Conservation (phyloP, 768 basidiomycete species). For the Pisolithus orientalis region DNA sequence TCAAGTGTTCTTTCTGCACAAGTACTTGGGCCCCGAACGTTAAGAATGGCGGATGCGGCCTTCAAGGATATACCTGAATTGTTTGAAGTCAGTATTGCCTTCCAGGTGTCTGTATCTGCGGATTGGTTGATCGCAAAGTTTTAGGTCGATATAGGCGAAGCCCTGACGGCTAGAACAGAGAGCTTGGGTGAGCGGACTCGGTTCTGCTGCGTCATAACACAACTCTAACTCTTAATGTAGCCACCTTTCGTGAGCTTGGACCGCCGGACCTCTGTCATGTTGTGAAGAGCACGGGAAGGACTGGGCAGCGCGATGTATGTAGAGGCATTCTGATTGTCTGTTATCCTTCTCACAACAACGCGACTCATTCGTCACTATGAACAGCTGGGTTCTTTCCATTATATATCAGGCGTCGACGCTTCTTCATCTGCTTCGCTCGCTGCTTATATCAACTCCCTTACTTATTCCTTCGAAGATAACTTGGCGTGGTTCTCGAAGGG, state of each 20-base stretch:
- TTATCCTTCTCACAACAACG: not conserved
- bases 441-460: slow-evolving; percentile 98
- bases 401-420: slow-evolving; percentile 96
- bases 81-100: slow-evolving; percentile 64
- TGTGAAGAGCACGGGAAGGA: slow-evolving; percentile 81
- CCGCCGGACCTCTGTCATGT: slow-evolving; percentile 97
- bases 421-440: slow-evolving; percentile 96
- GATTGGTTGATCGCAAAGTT: slow-evolving; percentile 3
- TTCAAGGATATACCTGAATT: slow-evolving; percentile 96
- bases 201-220: not conserved
- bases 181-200: slow-evolving; percentile 61
- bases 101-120: not conserved
- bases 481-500: slow-evolving; percentile 90
- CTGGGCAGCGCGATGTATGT: slow-evolving; percentile 83
- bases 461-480: slow-evolving; percentile 87
- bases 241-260: slow-evolving; percentile 93
- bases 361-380: slow-evolving; percentile 1
- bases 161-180: slow-evolving; percentile 85
- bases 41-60: slow-evolving; percentile 57
- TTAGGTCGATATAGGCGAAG: slow-evolving; percentile 86
- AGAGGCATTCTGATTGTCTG: not conserved
- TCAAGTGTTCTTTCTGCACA: not conserved
- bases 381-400: slow-evolving; percentile 94
- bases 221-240: slow-evolving; percentile 36
- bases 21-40: not conserved